These are phyloP conservation scores for Macrophomina phaseolina DNA, from an alignment of 2,329 filamentous ascomycete species.

Conservation along the genomic window DNA sequence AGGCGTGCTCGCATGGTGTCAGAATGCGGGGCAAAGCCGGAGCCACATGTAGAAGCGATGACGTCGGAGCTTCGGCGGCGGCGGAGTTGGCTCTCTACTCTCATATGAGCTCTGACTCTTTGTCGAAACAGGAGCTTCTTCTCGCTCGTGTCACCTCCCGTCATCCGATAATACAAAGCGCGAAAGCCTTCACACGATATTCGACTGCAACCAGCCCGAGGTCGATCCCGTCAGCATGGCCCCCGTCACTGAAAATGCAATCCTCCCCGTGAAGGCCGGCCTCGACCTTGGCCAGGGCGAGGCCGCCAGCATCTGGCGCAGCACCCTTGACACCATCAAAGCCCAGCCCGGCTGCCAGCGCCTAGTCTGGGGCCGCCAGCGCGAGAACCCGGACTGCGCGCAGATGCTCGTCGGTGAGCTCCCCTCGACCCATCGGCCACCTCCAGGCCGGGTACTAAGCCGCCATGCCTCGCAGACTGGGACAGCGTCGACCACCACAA, in stretches of 20 bases:
- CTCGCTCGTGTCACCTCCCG: too few species aligned
- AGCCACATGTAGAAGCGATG: too few species aligned
- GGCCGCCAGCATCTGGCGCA: conserved; percentile 38
- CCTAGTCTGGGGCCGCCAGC: conserved; percentile 44
- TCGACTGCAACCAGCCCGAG: too few species aligned
- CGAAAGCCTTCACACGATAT: too few species aligned
- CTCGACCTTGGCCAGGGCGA: conserved; percentile 34
- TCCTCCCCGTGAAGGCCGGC: conserved; percentile 46
- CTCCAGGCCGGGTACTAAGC: too few species aligned
- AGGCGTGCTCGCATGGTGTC: too few species aligned
- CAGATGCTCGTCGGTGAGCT: conserved; percentile 50
- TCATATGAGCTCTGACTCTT: too few species aligned
- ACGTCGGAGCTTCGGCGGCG: too few species aligned
- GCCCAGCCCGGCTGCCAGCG: conserved; percentile 45
- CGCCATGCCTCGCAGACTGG: conserved; percentile 48
- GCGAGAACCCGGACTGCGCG: conserved; percentile 47
- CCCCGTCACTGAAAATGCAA: conserved; percentile 47
- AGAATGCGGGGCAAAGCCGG: too few species aligned
- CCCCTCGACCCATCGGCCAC: background rate
- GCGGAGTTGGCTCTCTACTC: too few species aligned
- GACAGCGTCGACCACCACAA: conserved; percentile 46
- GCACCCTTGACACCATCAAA: conserved; percentile 42
- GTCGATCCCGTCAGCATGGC: conserved; percentile 23
- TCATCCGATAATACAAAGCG: too few species aligned
- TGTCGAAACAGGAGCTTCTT: too few species aligned